phyloP scores from a whole-genome alignment of 2,329 filamentous ascomycete species.

The Aureobasidium sp. region DNA sequence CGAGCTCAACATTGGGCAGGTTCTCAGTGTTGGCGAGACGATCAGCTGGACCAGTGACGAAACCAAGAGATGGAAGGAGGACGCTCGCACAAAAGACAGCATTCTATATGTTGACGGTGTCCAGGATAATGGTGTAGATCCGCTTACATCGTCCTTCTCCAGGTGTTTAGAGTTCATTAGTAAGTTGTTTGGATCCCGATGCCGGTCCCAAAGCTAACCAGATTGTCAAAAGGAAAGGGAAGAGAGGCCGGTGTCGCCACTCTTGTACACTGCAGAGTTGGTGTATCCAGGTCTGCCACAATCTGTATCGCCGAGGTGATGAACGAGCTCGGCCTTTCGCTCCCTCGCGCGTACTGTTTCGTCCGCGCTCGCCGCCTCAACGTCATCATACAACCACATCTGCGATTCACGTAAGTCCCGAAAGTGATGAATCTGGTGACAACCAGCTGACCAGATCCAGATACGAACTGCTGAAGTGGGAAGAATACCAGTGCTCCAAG shows the following conservation, averaged over 20 bases:
- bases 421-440: conserved; percentile 17
- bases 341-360: conserved; percentile 91
- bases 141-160: conserved; percentile 75
- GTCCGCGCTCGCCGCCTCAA: conserved; percentile 87
- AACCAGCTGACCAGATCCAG: conserved; percentile 17
- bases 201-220: conserved; percentile 3
- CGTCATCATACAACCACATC: conserved; percentile 95
- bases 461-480: conserved; percentile 90
- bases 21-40: conserved; percentile 86
- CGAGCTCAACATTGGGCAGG: conserved; percentile 72
- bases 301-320: conserved; percentile 99
- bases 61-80: conserved; percentile 19
- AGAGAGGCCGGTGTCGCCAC: conserved; percentile 71
- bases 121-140: conserved; percentile 95
- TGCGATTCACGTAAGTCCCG: conserved; percentile 65
- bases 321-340: conserved; percentile 68
- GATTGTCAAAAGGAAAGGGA: conserved; percentile 56
- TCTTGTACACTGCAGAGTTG: conserved; percentile 90
- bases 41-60: conserved; percentile 70
- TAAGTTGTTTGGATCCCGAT: conserved; percentile 39
- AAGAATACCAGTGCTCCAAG: conserved; percentile 62
- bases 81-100: conserved; percentile 34
- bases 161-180: conserved; percentile 86
- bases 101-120: conserved; percentile 74
- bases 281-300: conserved; percentile 88